A percentile compares a stretch with the other conserved stretches of the same genome.
Evolutionary conservation across 2,329 filamentous ascomycete species (phyloP).

Genomic region (Phoma sp.): DNA sequence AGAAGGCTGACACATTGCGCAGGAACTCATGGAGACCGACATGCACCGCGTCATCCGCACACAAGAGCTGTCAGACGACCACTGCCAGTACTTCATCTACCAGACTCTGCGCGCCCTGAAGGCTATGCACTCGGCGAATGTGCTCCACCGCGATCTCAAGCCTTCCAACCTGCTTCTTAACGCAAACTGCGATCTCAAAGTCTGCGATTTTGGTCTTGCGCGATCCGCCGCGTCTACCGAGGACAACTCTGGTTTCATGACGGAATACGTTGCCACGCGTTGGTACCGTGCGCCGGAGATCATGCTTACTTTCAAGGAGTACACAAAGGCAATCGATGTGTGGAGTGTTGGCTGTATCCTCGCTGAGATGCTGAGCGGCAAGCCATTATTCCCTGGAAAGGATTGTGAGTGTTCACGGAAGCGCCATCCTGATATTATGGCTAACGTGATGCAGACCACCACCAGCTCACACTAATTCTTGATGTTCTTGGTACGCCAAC

Average conservation of each 20-base stretch:
- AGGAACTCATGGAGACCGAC: slow-evolving; percentile 99
- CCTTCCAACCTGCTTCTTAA: slow-evolving; percentile 96
- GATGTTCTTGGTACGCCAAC: slow-evolving; percentile 97
- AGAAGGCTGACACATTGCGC: slow-evolving; percentile 20
- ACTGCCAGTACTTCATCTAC: slow-evolving; percentile 99
- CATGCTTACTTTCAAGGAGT: slow-evolving; percentile 99
- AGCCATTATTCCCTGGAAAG: slow-evolving; percentile 97
- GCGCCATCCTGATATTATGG: neutral
- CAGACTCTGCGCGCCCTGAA: slow-evolving; percentile 97
- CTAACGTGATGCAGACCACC: slow-evolving; percentile 72
- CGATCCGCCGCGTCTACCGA: slow-evolving; percentile 96
- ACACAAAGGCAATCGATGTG: slow-evolving; percentile 98
- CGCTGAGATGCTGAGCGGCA: slow-evolving; percentile 98
- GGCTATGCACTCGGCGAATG: slow-evolving; percentile 99
- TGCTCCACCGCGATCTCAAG: slow-evolving; percentile 96
- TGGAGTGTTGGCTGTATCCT: slow-evolving; percentile 99
- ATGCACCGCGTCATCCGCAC: slow-evolving; percentile 99
- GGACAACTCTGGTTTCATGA: slow-evolving; percentile 99
- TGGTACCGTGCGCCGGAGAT: slow-evolving; percentile 99
- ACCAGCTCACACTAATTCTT: slow-evolving; percentile 95
- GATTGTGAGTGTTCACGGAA: slow-evolving; percentile 76
- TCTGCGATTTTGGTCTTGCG: slow-evolving; percentile 97
- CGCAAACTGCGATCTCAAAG: slow-evolving; percentile 98
- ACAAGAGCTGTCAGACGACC: slow-evolving; percentile 97
- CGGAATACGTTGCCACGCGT: slow-evolving; percentile 98